Conservation (phyloP, 2,329 filamentous ascomycete genomes). For the Neofusicoccum parvum region DNA sequence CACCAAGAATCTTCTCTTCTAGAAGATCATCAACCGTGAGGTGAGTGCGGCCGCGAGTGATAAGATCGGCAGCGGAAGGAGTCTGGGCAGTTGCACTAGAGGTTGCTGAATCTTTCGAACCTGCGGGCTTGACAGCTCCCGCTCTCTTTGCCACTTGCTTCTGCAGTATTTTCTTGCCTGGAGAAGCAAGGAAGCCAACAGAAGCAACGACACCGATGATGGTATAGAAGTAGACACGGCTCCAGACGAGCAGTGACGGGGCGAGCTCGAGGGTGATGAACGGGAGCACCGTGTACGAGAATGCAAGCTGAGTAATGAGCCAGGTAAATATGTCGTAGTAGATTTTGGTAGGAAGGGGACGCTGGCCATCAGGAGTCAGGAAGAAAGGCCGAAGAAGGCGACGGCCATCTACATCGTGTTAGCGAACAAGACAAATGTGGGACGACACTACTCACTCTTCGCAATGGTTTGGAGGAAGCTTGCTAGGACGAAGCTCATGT, state of each 20-base stretch:
- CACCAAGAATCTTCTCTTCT: slow-evolving; percentile 20
- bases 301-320: slow-evolving; percentile 75
- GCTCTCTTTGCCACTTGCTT: slow-evolving; percentile 33
- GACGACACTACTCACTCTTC: slow-evolving; percentile 69
- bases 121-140: slow-evolving; percentile 32
- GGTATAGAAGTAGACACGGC: slow-evolving; percentile 85
- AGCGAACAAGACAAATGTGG: background rate
- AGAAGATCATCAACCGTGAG: slow-evolving; percentile 15
- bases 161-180: slow-evolving; percentile 61
- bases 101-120: slow-evolving; percentile 26
- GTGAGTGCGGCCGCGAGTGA: background rate
- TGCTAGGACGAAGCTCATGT: slow-evolving; percentile 84
- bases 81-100: slow-evolving; percentile 38
- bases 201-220: slow-evolving; percentile 66
- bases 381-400: slow-evolving; percentile 92
- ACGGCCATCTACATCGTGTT: slow-evolving; percentile 68
- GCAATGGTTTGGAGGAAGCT: slow-evolving; percentile 90
- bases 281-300: slow-evolving; percentile 80
- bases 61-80: background rate
- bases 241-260: slow-evolving; percentile 75
- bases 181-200: slow-evolving; percentile 77
- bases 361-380: slow-evolving; percentile 71
- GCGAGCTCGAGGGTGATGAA: slow-evolving; percentile 80
- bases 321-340: slow-evolving; percentile 84
- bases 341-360: slow-evolving; percentile 63